Evolutionary conservation across 495 filamentous ascomycete genomes (phyloP), one percentile per base, ranked within the genome.

Genomic region (Aspergillus hancockii): DNA sequence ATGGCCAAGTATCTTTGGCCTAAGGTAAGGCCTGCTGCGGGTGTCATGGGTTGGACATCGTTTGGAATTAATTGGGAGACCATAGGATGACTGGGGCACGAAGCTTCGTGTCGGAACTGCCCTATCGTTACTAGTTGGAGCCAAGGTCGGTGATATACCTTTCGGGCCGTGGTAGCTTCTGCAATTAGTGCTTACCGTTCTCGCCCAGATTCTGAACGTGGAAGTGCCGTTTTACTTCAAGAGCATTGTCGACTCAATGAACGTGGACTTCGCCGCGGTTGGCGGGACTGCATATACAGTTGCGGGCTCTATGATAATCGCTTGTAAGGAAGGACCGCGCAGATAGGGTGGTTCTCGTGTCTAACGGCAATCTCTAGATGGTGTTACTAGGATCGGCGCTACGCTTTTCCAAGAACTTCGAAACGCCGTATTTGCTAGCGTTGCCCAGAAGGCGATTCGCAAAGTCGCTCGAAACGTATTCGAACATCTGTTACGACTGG

Each of bases 141-240:
- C 90, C 67, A 98, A 98, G 83, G 83, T 86, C 38, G 49, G 65
- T 61, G 36, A 54, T 47, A 54, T 47, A 45, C 14, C 18, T 55
- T n/a, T 25, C 9, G n/a, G 13, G 19, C 8, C 7, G 4, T 52
- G 0, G 18, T 36, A 22, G 9, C 31, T 21, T 13, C 32, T 9
- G n/a, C 8, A n/a, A 28, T 14, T 58, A 4, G 18, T 57, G 55
- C 68, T 74, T 8, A 74, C 64, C 6, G 5, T 21, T 43, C 4
- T 12, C 34, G 13, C 32, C 23, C 65, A 89, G 86, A 81, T 96
- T 55, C 80, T 98, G 63, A 98, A 97, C 73, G 95, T 98, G 8
- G 91, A 98, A 76, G 89, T 98, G 40, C 94, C 94, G 4, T 98
- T 98, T 74, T 98, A 96, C 78, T 98, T 98, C 79, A 97, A 97